Evolutionary conservation across 805 yeast species (phyloP), one percentile per base, ranked within the genome.

Genomic region (Saccharomyces cerevisiae): DNA sequence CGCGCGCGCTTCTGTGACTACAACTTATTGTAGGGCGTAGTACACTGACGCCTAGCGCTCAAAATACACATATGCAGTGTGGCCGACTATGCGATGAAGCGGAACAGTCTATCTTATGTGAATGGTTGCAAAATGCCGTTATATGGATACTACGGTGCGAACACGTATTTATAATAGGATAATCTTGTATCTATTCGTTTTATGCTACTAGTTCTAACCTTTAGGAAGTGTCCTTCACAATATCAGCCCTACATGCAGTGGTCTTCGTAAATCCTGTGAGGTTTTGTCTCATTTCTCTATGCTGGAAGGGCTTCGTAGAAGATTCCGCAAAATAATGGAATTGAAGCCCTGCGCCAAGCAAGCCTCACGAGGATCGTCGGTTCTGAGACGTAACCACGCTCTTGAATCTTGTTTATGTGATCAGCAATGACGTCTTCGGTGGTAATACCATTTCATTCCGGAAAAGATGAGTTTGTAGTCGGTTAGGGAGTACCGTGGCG

Each of bases 371-470:
- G 73, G 6, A 79, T 79, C 0, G 96, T 84, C 0, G 99, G 98
- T 4, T 85, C 73, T 13, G 92, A 70, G 5, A 88, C 80, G 63
- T 91, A 95, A 21, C 82, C 81, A 52, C 99, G 72, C 13, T 69
- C 68, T 28, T 79, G 71, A 47, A 94, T 83, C 65, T 87, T 91
- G 54, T 87, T 90, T 41, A 94, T 94, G 70, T 94, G 99, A 46
- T 94, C 99, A 0, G 98, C 99, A 70, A 94, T 94, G 0, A 99
- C 95, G 0, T 99, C 99, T 73, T 94, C 99, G 0, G 99, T 94
- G 2, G 99, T 99, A 48, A 95, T 94, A 0, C 98, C 98, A 69
- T 94, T 94, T 10, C 87, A 73, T 95, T 98, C 99, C 94, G 94
- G 49, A 94, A 73, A 6, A 89, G 85, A 95, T 89, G 22, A 95